These are phyloP conservation scores for Globisporangium rhizosaccharum DNA, from an alignment of 352 stramenopile genomes.

Conservation along the genomic window DNA sequence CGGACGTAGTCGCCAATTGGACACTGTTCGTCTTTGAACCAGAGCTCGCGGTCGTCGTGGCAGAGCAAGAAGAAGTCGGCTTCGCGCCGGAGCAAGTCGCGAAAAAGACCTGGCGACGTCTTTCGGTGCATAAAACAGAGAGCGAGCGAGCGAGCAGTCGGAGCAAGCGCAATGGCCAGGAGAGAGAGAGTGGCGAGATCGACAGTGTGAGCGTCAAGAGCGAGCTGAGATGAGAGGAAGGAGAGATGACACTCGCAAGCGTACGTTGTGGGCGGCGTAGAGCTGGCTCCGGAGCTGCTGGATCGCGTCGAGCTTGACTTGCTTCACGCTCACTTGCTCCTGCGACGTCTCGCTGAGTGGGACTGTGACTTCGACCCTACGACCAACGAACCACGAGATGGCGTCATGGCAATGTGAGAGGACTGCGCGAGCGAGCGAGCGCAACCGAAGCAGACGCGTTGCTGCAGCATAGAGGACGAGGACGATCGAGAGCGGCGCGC, in stretches of 20 bases:
- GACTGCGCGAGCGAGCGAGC: background rate
- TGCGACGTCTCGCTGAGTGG: slow-evolving; percentile 32
- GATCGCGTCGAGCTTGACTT: slow-evolving; percentile 59
- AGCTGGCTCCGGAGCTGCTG: slow-evolving; percentile 41
- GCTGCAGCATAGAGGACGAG: background rate
- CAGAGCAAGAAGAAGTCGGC: slow-evolving; percentile 48
- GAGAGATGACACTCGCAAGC: background rate
- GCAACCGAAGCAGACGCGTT: background rate
- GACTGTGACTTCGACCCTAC: slow-evolving; percentile 31
- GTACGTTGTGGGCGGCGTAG: slow-evolving; percentile 12
- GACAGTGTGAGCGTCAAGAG: background rate
- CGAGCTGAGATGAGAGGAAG: background rate
- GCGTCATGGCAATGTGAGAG: background rate
- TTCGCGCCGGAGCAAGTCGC: slow-evolving; percentile 24
- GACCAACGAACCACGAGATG: background rate
- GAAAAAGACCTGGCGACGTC: slow-evolving; percentile 16
- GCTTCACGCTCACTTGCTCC: slow-evolving; percentile 28
- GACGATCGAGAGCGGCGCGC: background rate
- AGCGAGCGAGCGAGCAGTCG: background rate
- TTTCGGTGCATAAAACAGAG: background rate
- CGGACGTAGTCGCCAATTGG: slow-evolving; percentile 38
- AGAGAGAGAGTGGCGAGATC: background rate
- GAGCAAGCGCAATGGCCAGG: too few species aligned
- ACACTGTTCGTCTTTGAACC: slow-evolving; percentile 53
- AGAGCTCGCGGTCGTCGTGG: slow-evolving; percentile 26